Evolutionary conservation across 768 basidiomycete species (phyloP), one percentile per base, ranked within the genome.

Genomic region (Auricularia cornea): DNA sequence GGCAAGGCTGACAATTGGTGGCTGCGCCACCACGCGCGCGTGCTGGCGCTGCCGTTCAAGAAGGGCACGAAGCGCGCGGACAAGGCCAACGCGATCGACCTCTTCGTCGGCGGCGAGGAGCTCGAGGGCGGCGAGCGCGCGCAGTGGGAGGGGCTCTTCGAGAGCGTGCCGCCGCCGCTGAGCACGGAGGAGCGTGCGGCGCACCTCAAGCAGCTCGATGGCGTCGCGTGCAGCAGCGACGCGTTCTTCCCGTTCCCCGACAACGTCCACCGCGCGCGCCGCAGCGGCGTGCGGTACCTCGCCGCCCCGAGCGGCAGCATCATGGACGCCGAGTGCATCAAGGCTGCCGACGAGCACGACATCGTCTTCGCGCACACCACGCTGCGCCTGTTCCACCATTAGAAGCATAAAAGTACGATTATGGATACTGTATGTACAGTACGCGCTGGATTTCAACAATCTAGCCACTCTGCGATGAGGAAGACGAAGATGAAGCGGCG

Each of bases 231-330:
- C 76, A 91, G 92, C 33, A 94, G 92, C 65, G 97, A 99, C 68
- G 97, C 96, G 60, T 99, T 99, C 84, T 98, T 98, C 94, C 97
- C 97, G 20, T 98, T 98, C 85, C 84, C 96, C 14, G 97, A 99
- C 72, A 99, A 98, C 69, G 96, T 99, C 35, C 91, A 98, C 72
- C 82, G 97, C 54, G 92, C 93, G 60, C 81, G 84, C 75, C 88
- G 90, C 81, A 95, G 93, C 65, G 97, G 97, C 0, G 95, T 94
- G 59, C 85, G 78, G 72, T 98, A 97, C 75, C 81, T 99, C 57
- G 94, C 93, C 29, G 94, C 95, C 6, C 89, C 92, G 2, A 85
- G 88, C 59, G 97, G 97, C 59, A 94, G 92, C 68, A 94, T 99
- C 65, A 98, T 98, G 96, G 97, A 99, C 71, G 85, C 75, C 54